Base-by-base conservation (phyloP, 805 yeast genomes). In the Cyberlindnera petersonii region DNA sequence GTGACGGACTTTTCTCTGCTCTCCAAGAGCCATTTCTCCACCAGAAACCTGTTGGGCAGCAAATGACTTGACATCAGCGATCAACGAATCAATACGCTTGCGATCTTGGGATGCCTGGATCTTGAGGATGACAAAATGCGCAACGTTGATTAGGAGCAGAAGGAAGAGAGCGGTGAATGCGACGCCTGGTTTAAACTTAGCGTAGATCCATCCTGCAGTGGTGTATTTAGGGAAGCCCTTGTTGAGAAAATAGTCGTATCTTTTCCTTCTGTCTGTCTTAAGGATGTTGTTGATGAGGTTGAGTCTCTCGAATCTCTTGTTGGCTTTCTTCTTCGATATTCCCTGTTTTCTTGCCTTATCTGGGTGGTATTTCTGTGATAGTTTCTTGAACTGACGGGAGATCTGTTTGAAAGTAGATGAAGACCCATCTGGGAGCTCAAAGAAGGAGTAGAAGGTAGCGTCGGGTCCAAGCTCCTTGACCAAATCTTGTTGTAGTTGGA, bases 191-290 rank as follows among this genome's bases (percentile, higher is more conserved):
- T 82, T 74, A 71, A 70, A 87, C 55, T 75, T 58, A 58, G 82
- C 76, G 46, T 69, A 68, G 67, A 83, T 86, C 16, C 78, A 71
- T 13, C 79, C 46, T 2, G 43, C 35, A 0, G 44, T 86, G 42
- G 79, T 78, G 74, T 84, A 86, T 45, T 72, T 69, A 6, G 98
- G 98, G 63, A 93, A 91, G 7, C 98, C 97, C 49, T 77, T 74
- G 30, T 75, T 68, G 38, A 85, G 66, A 62, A 86, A 93, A 60
- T 77, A 88, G 60, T 93, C 98, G 60, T 93, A 93, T 7, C 87
- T 71, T 34, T 81, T 77, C 46, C 80, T 75, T 42, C 70, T 69
- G 18, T 39, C 47, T 11, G 74, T 67, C 48, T 91, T 72, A 33
- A 89, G 67, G 39, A 89, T 79, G 53, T 83, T 77, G 24, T 88